Evolutionary conservation across 345 rosid genomes (phyloP), one percentile per base, ranked within the genome.

Genomic region (Eucalyptus pauciflora): DNA sequence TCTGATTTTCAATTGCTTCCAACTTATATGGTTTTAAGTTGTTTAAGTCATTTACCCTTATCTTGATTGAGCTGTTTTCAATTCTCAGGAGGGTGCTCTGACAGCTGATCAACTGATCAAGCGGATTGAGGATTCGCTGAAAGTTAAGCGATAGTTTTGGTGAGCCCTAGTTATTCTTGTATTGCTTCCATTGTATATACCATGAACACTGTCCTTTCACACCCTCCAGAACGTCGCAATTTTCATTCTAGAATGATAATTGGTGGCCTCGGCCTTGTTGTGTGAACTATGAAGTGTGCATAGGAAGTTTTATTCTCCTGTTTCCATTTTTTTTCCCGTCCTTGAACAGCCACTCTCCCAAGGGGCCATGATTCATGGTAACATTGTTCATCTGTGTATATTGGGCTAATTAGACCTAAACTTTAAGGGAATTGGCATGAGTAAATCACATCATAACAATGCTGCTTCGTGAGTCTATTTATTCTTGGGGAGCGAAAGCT

Each of bases 31-130:
- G 3, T 50, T 50, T 31, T 69, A 8, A 69, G 43, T 31, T 69
- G 79, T 6, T 50, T 8, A 8, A 3, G 37, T 69, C 10, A 31
- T 10, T 41, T 69, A 31, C 43, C 43, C 24, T 1, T 4, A 31
- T 69, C 80, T 16, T 50, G 52, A 15, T 50, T 45, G 48, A 45
- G 48, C 48, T 27, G 29, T 48, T 85, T 49, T 10, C n/a, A 33
- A 69, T 89, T 31, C 41, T 85, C 92, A 97, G 98, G 99, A 96
- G 92, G 99, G 98, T 71, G 97, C 98, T 37, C 92, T 96, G 91
- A 90, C 93, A 25, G 97, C 94, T 31, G 93, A 95, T 87, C 92
- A 94, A 89, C 95, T 97, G 24, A 90, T 97, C 81, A 85, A 94
- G 91, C 95, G 95, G 56, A 91, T 97, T 20, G 96, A 96, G 90